Base-by-base conservation (phyloP, 106 monocot species). In the Allium cepa region DNA sequence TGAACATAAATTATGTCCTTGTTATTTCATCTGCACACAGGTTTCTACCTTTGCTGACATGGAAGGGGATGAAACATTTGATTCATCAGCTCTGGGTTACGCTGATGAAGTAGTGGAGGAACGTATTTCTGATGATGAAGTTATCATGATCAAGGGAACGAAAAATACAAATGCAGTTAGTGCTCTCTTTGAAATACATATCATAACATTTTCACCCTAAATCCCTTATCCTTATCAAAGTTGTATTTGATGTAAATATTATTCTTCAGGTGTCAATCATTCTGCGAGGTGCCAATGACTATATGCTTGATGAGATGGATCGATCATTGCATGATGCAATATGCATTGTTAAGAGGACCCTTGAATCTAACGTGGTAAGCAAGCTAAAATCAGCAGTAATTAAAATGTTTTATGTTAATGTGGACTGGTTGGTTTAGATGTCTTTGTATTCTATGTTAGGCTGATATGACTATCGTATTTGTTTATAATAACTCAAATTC, bases 51-150 rank as follows among this genome's bases (percentile, higher is more conserved):
- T 96, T 88, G 96, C 96, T 79, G 96, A 96, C 68, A 96, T 96
- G 96, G 96, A 92, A 86, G 96, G 96, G 46, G 91, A 96, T 28
- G 96, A 96, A 78, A 92, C 96, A 57, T 92, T 92, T 84, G 96
- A 96, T 80, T 59, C 88, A 47, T 78, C 91, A 61, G 74, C 88
- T 71, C 85, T 99, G 64, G 94, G 94, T 49, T 67, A 77, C 63
- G 87, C 94, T 51, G 91, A 95, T 81, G 94, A 95, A 76, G 94
- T 92, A 67, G 80, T 92, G 27, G 97, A 99, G 62, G 97, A 97
- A 56, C 82, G 87, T 7, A 90, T 99, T 77, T 67, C 97, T 65
- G 87, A 99, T 73, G 92, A 92, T 79, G 97, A 99, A 85, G 89
- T 92, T 16, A 84, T 99, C 74, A 50, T 99, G 80, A 72, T 99